phyloP scores from a whole-genome alignment of 169 alveolate genomes.

The Eimeria maxima region DNA sequence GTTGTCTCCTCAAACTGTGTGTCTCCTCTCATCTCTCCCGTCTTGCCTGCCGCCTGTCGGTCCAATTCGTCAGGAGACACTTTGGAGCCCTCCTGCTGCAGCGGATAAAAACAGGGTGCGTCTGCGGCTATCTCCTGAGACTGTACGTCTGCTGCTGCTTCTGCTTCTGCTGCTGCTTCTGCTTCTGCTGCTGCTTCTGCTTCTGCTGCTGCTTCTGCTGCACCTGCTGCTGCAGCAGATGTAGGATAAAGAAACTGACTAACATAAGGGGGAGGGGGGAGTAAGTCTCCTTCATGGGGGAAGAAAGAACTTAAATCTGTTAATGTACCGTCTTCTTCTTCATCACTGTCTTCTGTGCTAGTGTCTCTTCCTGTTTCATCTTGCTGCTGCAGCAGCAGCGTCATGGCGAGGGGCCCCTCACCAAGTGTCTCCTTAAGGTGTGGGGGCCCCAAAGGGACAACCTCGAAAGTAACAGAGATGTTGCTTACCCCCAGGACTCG shows the following conservation, averaged over 20 bases:
- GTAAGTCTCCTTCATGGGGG: background rate
- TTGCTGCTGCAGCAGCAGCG: constrained; percentile 48
- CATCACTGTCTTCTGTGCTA: background rate
- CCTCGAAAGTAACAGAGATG: constrained; percentile 15
- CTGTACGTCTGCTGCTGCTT: background rate
- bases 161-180: background rate
- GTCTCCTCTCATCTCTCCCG: background rate
- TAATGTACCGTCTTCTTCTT: constrained; percentile 2
- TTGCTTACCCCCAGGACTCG: background rate
- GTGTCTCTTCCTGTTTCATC: constrained; percentile 11
- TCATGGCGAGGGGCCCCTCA: constrained; percentile 22
- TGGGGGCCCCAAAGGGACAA: background rate
- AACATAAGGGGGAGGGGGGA: no score
- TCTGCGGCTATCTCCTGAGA: background rate
- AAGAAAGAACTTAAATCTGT: background rate
- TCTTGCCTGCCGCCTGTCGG: background rate
- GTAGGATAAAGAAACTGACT: background rate
- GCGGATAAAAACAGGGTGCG: background rate
- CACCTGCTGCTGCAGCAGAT: background rate
- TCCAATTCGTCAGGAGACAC: background rate
- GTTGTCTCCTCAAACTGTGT: background rate
- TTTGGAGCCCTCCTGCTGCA: background rate
- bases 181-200: background rate
- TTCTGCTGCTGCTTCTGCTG: background rate
- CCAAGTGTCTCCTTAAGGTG: constrained; percentile 8